Percentiles rank a stretch among this genome's conserved stretches.
phyloP scores from a whole-genome alignment of 2,329 filamentous ascomycete species.

The Xylariaceae sp. region DNA sequence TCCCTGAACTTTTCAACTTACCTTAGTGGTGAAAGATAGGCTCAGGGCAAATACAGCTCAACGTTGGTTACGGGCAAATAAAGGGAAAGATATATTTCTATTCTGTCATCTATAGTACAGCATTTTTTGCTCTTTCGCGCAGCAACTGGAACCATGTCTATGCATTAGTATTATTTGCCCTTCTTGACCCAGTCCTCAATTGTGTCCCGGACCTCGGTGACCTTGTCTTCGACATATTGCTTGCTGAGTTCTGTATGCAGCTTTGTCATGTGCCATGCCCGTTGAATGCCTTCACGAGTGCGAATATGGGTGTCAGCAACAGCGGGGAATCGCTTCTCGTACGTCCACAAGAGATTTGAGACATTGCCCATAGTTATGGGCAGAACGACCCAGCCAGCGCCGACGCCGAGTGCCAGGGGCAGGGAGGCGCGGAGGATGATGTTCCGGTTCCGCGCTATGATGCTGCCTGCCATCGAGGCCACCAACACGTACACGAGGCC shows the following conservation, averaged over 20 bases:
- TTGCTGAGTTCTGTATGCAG: conserved; percentile 67
- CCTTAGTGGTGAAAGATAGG: too few species aligned
- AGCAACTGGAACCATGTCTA: conserved; percentile 2
- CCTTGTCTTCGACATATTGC: conserved; percentile 73
- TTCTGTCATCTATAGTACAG: conserved; percentile 28
- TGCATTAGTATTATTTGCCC: conserved; percentile 57
- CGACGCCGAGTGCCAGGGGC: conserved; percentile 74
- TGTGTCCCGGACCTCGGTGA: conserved; percentile 66
- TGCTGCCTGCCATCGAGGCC: conserved; percentile 89
- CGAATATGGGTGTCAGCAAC: conserved; percentile 75
- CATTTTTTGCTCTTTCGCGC: conserved; percentile 1
- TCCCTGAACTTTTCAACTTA: too few species aligned
- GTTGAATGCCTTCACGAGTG: conserved; percentile 61
- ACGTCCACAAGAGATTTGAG: conserved; percentile 80
- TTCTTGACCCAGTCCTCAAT: conserved; percentile 89
- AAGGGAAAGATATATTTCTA: conserved; percentile 20
- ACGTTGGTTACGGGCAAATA: conserved; percentile 8
- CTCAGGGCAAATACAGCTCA: too few species aligned
- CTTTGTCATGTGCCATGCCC: conserved; percentile 67
- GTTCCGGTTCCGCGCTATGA: conserved; percentile 82
- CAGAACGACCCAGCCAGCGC: conserved; percentile 76
- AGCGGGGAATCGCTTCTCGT: conserved; percentile 82
- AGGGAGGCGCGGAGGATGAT: conserved; percentile 71
- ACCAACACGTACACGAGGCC: conserved; percentile 90
- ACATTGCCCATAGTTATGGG: conserved; percentile 90